Evolutionary conservation across 441 rosid species (phyloP).

Genomic region (Francoa sonchifolia): DNA sequence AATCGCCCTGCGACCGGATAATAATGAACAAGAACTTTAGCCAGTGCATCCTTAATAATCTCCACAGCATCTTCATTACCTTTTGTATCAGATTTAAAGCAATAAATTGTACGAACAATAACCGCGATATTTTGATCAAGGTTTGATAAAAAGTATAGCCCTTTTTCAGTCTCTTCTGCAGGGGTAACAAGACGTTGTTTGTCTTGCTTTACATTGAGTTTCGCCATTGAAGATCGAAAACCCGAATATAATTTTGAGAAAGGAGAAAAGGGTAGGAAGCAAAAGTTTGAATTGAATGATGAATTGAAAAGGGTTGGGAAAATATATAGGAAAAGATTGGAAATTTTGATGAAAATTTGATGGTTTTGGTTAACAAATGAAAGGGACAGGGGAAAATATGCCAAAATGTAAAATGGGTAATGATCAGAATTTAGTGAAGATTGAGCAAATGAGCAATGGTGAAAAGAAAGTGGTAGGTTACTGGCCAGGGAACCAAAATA

Average conservation of each 20-base stretch:
- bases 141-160: conserved; percentile 60
- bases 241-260: conserved; percentile 15
- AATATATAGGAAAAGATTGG: too few relatives aligned
- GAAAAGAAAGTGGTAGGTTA: conserved; percentile 30
- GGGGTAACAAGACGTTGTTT: conserved; percentile 46
- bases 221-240: conserved; percentile 19
- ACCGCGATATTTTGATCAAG: conserved; percentile 81
- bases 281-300: too few relatives aligned
- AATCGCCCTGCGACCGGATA: conserved; percentile 69
- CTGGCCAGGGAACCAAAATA: conserved; percentile 28
- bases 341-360: too few relatives aligned
- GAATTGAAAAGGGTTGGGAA: too few relatives aligned
- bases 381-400: not conserved
- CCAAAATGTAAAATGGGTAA: not conserved
- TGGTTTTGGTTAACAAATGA: conserved; percentile 9
- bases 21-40: conserved; percentile 58
- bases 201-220: conserved; percentile 29
- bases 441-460: conserved; percentile 1
- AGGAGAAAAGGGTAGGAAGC: not conserved
- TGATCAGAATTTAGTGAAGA: not conserved
- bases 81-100: conserved; percentile 50
- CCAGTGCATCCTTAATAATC: conserved; percentile 45
- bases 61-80: conserved; percentile 52
- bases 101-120: conserved; percentile 54
- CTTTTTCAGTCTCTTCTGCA: conserved; percentile 44